phyloP scores from a whole-genome alignment of 495 filamentous ascomycete species.

The Neurospora hispaniola region DNA sequence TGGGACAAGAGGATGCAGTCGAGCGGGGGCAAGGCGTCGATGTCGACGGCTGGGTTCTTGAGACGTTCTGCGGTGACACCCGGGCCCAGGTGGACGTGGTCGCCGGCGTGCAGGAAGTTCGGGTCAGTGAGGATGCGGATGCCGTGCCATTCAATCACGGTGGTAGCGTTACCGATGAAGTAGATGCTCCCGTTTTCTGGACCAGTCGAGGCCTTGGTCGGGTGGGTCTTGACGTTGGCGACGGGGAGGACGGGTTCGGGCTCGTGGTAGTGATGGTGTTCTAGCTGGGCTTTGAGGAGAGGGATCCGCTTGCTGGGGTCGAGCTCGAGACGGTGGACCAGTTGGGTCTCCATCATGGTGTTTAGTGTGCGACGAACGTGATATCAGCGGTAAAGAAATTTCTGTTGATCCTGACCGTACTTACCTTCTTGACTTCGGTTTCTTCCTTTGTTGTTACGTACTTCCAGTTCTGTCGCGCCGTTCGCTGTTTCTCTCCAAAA shows the following conservation, averaged over 20 bases:
- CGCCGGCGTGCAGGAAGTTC: slow-evolving; percentile 61
- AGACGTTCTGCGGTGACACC: slow-evolving; percentile 43
- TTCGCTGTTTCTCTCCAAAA: not conserved
- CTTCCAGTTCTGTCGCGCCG: not conserved
- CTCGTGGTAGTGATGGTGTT: not conserved
- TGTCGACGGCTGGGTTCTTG: slow-evolving; percentile 50
- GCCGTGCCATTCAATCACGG: slow-evolving; percentile 52
- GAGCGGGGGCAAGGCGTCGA: slow-evolving; percentile 50
- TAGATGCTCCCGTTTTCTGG: slow-evolving; percentile 21
- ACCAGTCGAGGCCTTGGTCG: not conserved
- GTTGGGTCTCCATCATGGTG: not conserved
- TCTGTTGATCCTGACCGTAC: not conserved
- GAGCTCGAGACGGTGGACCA: slow-evolving; percentile 8
- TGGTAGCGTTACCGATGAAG: slow-evolving; percentile 61
- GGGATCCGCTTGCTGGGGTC: slow-evolving; percentile 15
- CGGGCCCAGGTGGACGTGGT: slow-evolving; percentile 58
- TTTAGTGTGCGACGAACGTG: not conserved
- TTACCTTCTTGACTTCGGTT: no score
- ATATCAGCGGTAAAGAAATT: not conserved
- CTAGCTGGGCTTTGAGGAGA: slow-evolving; percentile 7
- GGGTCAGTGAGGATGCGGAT: slow-evolving; percentile 58
- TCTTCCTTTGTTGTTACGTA: no score
- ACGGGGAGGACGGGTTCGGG: slow-evolving; percentile 10
- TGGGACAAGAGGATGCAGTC: slow-evolving; percentile 54
- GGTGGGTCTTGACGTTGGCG: slow-evolving; percentile 10